These are phyloP conservation scores for Coccomyxa sp. DNA, from an alignment of 139 green algal genomes.

Conservation along the genomic window DNA sequence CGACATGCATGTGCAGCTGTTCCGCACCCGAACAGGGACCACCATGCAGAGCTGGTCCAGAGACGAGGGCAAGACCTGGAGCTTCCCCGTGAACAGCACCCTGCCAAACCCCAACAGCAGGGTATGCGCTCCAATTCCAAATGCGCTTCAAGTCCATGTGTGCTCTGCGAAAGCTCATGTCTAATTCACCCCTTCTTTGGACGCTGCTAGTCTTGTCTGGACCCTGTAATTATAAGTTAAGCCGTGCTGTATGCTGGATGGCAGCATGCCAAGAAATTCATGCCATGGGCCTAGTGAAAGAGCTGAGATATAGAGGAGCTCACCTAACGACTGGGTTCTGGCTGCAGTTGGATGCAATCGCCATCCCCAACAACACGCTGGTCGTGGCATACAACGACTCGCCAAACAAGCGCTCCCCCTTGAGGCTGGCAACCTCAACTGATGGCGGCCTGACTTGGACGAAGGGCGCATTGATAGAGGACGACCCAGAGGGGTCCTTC, in stretches of 20 bases:
- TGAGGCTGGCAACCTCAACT: neutral
- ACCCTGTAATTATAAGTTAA: neutral
- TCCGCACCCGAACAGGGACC: neutral
- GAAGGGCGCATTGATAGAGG: neutral
- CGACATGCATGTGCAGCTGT: neutral
- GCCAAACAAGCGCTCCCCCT: neutral
- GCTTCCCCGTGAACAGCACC: neutral
- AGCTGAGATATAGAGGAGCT: neutral
- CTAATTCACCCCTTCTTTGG: too few relatives aligned
- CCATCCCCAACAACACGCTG: neutral
- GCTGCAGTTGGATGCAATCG: neutral
- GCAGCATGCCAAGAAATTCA: neutral
- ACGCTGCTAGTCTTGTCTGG: too few relatives aligned
- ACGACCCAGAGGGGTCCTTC: neutral
- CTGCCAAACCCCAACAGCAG: constrained; percentile 7
- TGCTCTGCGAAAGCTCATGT: too few relatives aligned
- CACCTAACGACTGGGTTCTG: neutral
- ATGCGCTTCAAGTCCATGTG: too few relatives aligned
- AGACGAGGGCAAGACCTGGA: neutral
- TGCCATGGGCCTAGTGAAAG: neutral
- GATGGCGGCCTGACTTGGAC: neutral
- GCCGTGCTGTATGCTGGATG: neutral
- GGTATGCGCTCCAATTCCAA: too few relatives aligned
- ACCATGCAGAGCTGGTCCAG: neutral
- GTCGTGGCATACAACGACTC: constrained; percentile 3